Base-by-base conservation (phyloP, 176 grass and related monocot genomes). In the Phoenix roebelenii region DNA sequence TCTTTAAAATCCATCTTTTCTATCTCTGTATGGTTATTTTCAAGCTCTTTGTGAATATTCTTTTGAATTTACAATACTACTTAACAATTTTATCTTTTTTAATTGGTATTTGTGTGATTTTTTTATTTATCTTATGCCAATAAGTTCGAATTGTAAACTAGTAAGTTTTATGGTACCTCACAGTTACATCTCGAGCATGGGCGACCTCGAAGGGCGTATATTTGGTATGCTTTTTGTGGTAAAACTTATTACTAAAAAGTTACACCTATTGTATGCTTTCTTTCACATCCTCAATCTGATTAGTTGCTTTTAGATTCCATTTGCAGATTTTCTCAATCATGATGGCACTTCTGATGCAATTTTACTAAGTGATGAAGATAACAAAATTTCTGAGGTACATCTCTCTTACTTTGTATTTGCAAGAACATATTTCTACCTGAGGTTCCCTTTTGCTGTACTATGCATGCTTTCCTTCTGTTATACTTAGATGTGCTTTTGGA, bases 291-390 rank as follows among this genome's bases (percentile, higher is more conserved):
- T 44, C 10, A 44, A 44, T 44, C 10, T 44, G 9, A 44, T 12
- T 44, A 44, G 35, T 7, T 23, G 54, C n/a, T 55, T 20, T 73
- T 80, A 95, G 90, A 71, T 89, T 50, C 90, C 90, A 71, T 95
- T 86, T 86, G 90, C 90, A 95, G 85, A 95, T 86, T 89, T 89
- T 73, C 76, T 95, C 60, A 95, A 95, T 70, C 79, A 86, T 84
- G 85, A 89, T 15, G 67, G 67, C 16, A 17, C 10, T 55, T 86
- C 70, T 60, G 60, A 35, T 70, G 68, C 79, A 70, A n/a, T 84
- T 51, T 72, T 95, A 67, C 15, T 82, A 63, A 76, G 74, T 22
- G 74, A 89, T 23, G 62, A 78, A 63, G 23, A 79, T 23, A 70
- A 86, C 73, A 61, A 86, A 76, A 76, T 82, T 58, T 85, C 70